These are phyloP conservation scores for Aspergillus tubingensis DNA, from an alignment of 2,329 filamentous ascomycete genomes.

Conservation along the genomic window DNA sequence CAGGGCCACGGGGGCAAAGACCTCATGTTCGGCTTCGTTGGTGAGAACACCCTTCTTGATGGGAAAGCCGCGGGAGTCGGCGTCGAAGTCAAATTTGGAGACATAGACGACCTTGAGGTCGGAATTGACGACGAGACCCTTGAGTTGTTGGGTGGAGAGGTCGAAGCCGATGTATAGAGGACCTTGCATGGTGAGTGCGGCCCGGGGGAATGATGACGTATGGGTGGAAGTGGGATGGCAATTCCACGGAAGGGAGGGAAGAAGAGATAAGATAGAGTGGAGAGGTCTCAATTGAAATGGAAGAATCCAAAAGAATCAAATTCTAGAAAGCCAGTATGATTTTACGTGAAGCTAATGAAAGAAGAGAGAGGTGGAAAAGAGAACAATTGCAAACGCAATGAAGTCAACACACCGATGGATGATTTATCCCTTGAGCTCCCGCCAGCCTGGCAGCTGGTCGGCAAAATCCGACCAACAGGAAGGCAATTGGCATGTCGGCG, in stretches of 20 bases:
- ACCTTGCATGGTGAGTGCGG: slow-evolving; percentile 43
- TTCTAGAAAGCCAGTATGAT: background rate
- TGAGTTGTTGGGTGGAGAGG: slow-evolving; percentile 94
- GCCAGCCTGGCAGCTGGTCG: slow-evolving; percentile 1
- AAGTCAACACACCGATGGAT: background rate
- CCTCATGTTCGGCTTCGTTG: slow-evolving; percentile 80
- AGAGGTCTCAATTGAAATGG: background rate
- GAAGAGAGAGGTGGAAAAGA: too few relatives aligned
- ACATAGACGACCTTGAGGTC: slow-evolving; percentile 78
- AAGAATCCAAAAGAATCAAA: background rate
- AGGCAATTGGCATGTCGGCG: background rate
- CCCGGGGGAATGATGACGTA: slow-evolving; percentile 7
- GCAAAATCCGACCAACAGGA: slow-evolving; percentile 3
- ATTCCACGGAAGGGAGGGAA: background rate
- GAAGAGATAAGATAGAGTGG: background rate
- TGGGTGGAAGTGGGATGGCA: background rate
- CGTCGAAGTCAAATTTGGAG: slow-evolving; percentile 94
- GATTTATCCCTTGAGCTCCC: slow-evolving; percentile 2
- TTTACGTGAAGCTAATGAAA: background rate
- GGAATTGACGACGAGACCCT: slow-evolving; percentile 85
- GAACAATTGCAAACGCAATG: background rate
- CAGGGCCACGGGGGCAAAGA: slow-evolving; percentile 89
- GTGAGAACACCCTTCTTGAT: slow-evolving; percentile 85
- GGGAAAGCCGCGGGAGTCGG: slow-evolving; percentile 74
- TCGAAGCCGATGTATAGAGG: slow-evolving; percentile 90